Conservation (phyloP, 352 stramenopile genomes). For the Globisporangium iwayamae region DNA sequence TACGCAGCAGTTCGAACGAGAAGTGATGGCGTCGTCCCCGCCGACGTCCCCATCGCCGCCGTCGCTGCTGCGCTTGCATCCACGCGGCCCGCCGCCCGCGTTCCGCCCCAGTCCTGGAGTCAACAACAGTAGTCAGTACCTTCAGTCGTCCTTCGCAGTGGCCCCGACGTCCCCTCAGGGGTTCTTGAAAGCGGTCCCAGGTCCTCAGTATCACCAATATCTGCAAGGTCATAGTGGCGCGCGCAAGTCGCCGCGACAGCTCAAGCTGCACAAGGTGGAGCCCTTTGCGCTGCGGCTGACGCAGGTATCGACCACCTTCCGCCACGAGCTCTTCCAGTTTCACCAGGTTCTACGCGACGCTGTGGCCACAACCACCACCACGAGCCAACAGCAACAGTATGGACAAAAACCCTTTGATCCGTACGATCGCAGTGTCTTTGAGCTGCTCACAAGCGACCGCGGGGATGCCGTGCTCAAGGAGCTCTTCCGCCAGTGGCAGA, state of each 20-base stretch:
- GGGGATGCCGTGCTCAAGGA: slow-evolving; percentile 54
- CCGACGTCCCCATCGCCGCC: not conserved
- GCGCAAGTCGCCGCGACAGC: slow-evolving; percentile 24
- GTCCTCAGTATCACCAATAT: not conserved
- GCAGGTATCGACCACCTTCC: slow-evolving; percentile 38
- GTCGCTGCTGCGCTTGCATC: slow-evolving; percentile 9
- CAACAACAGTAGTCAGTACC: not conserved
- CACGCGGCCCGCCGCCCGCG: slow-evolving; percentile 1
- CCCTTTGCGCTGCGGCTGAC: slow-evolving; percentile 10
- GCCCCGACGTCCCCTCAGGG: slow-evolving; percentile 14
- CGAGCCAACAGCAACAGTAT: slow-evolving; percentile 9
- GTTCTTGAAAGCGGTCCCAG: not conserved
- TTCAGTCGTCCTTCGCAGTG: not conserved
- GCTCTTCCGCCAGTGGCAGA: slow-evolving; percentile 57
- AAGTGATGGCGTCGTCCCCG: not conserved
- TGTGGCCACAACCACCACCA: slow-evolving; percentile 9
- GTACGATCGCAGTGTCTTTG: slow-evolving; percentile 35
- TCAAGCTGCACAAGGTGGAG: slow-evolving; percentile 32
- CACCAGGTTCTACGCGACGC: slow-evolving; percentile 59
- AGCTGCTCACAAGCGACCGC: slow-evolving; percentile 67
- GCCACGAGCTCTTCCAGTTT: slow-evolving; percentile 66
- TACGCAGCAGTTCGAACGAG: not conserved
- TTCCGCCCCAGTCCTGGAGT: not conserved
- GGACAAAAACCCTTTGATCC: not conserved
- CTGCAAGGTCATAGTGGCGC: not conserved